These are phyloP conservation scores for Microbotryum intermedium DNA, from an alignment of 1,284 basidiomycete species.

Conservation along the genomic window DNA sequence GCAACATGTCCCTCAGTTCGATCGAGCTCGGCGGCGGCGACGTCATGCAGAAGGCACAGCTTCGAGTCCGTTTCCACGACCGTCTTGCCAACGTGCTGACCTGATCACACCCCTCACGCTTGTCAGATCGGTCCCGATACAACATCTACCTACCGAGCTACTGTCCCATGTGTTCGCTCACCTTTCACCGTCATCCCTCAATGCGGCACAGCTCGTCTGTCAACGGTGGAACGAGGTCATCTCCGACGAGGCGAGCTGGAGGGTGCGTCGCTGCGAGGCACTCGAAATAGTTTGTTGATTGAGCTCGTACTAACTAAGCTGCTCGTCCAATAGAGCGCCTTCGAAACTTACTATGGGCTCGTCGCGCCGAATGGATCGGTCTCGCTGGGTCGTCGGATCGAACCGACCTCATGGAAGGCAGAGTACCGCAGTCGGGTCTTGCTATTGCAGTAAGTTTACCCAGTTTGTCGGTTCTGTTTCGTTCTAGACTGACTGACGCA, in stretches of 20 bases:
- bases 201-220: constrained; percentile 26
- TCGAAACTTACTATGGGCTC: constrained; percentile 23
- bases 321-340: constrained; percentile 8
- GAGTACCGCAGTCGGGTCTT: constrained; percentile 31
- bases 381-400: constrained; percentile 24
- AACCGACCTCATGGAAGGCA: constrained; percentile 23
- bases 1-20: too few species aligned
- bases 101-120: too few species aligned
- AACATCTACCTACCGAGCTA: constrained; percentile 27
- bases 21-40: too few species aligned
- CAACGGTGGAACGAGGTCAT: constrained; percentile 27
- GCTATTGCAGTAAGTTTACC: constrained; percentile 7
- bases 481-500: background rate
- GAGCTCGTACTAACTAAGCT: background rate
- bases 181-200: constrained; percentile 23
- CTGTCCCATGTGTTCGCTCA: constrained; percentile 31
- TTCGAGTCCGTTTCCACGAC: too few species aligned
- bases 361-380: background rate
- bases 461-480: too few species aligned
- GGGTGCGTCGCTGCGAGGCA: constrained; percentile 9
- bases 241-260: constrained; percentile 29
- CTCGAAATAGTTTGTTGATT: too few species aligned
- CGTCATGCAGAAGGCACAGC: too few species aligned
- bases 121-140: constrained; percentile 20
- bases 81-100: too few species aligned